phyloP scores from a whole-genome alignment of 805 yeast genomes.

The Clavispora asparagi region DNA sequence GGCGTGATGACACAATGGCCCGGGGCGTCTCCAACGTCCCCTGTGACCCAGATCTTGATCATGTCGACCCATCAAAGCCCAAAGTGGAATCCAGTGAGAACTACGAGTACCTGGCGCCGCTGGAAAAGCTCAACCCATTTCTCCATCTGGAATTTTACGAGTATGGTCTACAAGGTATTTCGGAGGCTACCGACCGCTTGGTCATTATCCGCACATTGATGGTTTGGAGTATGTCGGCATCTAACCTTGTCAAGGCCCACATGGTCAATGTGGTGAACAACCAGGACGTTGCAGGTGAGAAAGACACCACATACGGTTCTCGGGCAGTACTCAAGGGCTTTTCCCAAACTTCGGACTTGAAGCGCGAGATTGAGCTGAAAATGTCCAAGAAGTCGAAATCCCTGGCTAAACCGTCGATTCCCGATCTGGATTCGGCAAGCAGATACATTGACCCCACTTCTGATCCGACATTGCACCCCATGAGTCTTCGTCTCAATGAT shows the following conservation, averaged over 20 bases:
- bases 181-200: conserved; percentile 29
- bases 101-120: conserved; percentile 11
- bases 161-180: conserved; percentile 28
- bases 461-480: conserved; percentile 29
- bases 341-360: conserved; percentile 24
- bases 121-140: conserved; percentile 18
- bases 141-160: conserved; percentile 23
- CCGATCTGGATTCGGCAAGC: conserved; percentile 8
- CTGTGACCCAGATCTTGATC: conserved; percentile 6
- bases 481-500: conserved; percentile 31
- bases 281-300: conserved; percentile 36
- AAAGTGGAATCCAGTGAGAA: conserved; percentile 12
- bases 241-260: conserved; percentile 23
- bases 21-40: conserved; percentile 3
- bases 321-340: conserved; percentile 33
- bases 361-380: conserved; percentile 27
- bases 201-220: conserved; percentile 30
- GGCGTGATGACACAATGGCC: conserved; percentile 23
- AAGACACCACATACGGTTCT: conserved; percentile 32
- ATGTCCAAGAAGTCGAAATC: conserved; percentile 21
- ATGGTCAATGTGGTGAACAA: conserved; percentile 20
- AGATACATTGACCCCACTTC: conserved; percentile 36
- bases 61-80: conserved; percentile 23
- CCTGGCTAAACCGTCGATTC: not conserved
- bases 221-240: conserved; percentile 32